Evolutionary conservation across 257 asterid genomes (phyloP).

Genomic region (Salvia miltiorrhiza): DNA sequence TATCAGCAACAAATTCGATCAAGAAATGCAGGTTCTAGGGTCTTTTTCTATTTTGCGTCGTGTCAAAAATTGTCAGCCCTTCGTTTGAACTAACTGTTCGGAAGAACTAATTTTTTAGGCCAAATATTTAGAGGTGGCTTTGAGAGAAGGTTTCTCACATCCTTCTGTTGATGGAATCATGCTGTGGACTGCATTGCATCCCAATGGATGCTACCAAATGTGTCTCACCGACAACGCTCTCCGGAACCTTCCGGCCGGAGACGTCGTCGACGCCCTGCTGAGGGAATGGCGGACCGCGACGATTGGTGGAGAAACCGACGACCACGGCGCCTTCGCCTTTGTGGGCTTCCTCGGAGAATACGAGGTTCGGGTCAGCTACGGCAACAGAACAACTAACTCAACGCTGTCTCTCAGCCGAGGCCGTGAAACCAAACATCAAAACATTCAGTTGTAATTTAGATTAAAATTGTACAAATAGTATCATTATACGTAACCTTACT

Average conservation of each 20-base stretch:
- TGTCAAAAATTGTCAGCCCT: neutral
- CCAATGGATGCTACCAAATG: slow-evolving; percentile 50
- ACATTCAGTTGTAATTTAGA: slow-evolving; percentile 36
- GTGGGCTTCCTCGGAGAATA: slow-evolving; percentile 55
- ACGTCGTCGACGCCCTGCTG: slow-evolving; percentile 39
- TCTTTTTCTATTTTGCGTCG: neutral
- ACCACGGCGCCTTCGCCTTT: slow-evolving; percentile 39
- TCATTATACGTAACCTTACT: no score
- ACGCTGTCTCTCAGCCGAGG: slow-evolving; percentile 37
- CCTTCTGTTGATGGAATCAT: slow-evolving; percentile 52
- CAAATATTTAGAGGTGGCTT: slow-evolving; percentile 37
- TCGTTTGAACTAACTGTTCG: neutral
- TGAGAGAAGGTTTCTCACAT: slow-evolving; percentile 58
- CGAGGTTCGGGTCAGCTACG: slow-evolving; percentile 26
- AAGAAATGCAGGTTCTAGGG: slow-evolving; percentile 39
- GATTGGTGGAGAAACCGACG: slow-evolving; percentile 43
- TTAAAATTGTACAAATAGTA: no score
- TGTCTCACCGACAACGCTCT: slow-evolving; percentile 47
- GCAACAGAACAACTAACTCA: slow-evolving; percentile 29
- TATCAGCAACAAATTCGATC: slow-evolving; percentile 27
- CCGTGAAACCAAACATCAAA: slow-evolving; percentile 43
- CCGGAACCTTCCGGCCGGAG: slow-evolving; percentile 50
- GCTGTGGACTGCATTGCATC: slow-evolving; percentile 56
- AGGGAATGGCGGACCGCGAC: slow-evolving; percentile 56
- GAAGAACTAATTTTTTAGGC: slow-evolving; percentile 35